These are phyloP conservation scores for Orbilia javanica DNA, from an alignment of 2,329 filamentous ascomycete genomes.

Conservation along the genomic window DNA sequence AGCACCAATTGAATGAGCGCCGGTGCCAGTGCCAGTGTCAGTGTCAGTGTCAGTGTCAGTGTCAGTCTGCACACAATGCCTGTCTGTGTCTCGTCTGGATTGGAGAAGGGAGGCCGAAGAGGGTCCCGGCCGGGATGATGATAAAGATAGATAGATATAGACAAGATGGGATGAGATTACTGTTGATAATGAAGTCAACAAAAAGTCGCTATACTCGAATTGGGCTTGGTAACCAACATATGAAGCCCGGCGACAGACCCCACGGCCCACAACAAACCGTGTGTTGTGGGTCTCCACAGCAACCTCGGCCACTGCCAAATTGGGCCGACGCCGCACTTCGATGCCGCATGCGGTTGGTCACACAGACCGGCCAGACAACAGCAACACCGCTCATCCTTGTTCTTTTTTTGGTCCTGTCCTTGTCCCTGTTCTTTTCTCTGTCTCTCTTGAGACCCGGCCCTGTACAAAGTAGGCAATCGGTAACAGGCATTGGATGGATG, in stretches of 20 bases:
- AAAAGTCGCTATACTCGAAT: constrained; percentile 18
- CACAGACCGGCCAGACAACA: constrained; percentile 27
- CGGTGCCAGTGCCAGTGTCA: background rate
- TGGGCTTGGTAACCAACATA: constrained; percentile 19
- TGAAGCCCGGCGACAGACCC: constrained; percentile 22
- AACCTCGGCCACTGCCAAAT: constrained; percentile 26
- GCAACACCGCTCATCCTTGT: constrained; percentile 5
- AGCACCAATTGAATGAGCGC: background rate
- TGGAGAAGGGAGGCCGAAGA: background rate
- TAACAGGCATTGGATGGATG: no score
- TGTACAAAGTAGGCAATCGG: no score
- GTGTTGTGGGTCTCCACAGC: constrained; percentile 53
- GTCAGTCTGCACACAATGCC: background rate
- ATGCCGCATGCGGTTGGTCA: constrained; percentile 29
- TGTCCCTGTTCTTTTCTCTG: background rate
- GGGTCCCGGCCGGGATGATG: constrained; percentile 1
- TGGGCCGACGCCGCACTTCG: constrained; percentile 22
- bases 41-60: background rate
- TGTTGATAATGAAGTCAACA: constrained; percentile 16
- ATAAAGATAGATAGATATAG: constrained; percentile 28
- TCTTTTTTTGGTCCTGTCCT: background rate
- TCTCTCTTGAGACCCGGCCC: background rate
- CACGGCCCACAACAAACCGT: constrained; percentile 48
- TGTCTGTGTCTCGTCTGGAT: background rate
- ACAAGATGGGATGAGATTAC: constrained; percentile 19